phyloP scores from a whole-genome alignment of 108 stramenopile species.

The Skeletonema tropicum region DNA sequence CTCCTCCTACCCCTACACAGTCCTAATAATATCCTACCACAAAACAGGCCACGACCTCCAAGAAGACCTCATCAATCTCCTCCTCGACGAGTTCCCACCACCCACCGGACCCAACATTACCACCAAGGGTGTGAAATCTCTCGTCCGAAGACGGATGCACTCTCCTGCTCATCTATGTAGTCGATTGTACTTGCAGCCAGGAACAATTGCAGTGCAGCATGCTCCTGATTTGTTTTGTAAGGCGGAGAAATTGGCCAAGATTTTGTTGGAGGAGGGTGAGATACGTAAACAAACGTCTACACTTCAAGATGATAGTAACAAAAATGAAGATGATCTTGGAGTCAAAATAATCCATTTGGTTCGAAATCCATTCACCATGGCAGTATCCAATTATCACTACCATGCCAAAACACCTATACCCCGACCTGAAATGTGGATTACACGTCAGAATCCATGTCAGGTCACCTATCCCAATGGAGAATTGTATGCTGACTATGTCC shows the following conservation, averaged over 20 bases:
- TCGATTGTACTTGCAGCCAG: neutral
- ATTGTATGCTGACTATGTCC: constrained; percentile 14
- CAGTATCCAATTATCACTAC: constrained; percentile 32
- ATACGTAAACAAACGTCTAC: neutral
- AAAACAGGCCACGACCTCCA: constrained; percentile 5
- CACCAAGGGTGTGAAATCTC: neutral
- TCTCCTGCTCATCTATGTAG: neutral
- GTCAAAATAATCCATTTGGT: constrained; percentile 27
- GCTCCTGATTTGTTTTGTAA: constrained; percentile 26
- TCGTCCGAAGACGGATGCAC: neutral
- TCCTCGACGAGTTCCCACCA: constrained; percentile 7
- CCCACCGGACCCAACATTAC: constrained; percentile 6
- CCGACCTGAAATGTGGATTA: constrained; percentile 17
- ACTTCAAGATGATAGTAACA: neutral
- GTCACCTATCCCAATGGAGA: constrained; percentile 11
- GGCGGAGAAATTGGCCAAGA: constrained; percentile 13
- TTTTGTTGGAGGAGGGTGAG: constrained; percentile 17
- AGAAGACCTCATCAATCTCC: neutral
- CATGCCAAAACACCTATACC: constrained; percentile 7
- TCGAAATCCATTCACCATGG: constrained; percentile 25
- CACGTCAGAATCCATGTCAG: constrained; percentile 26
- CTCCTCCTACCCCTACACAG: neutral
- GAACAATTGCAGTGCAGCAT: neutral
- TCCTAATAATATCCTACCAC: constrained; percentile 8
- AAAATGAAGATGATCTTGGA: constrained; percentile 5